Evolutionary conservation across 2,329 filamentous ascomycete genomes (phyloP).

Genomic region (Tolypocladium cylindrosporum): DNA sequence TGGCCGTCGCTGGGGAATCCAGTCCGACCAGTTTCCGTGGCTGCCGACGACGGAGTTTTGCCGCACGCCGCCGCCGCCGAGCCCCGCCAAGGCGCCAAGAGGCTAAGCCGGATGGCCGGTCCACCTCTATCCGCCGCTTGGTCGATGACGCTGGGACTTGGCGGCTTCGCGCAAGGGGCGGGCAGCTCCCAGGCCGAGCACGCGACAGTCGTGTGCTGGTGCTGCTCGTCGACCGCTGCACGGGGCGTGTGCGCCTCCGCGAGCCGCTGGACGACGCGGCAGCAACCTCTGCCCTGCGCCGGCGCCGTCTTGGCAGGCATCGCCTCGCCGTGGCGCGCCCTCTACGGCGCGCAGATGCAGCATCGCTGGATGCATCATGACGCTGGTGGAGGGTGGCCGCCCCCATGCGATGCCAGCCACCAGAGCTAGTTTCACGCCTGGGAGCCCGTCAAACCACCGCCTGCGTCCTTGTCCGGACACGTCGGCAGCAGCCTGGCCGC

Average conservation of each 20-base stretch:
- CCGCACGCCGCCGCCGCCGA: not conserved
- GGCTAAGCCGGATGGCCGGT: not conserved
- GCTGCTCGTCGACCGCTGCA: too few relatives aligned
- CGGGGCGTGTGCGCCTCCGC: too few relatives aligned
- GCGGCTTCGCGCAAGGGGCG: too few relatives aligned
- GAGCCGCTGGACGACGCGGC: too few relatives aligned
- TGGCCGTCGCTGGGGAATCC: too few relatives aligned
- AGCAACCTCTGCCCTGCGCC: not conserved
- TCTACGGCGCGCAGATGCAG: too few relatives aligned
- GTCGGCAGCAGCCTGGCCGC: not conserved
- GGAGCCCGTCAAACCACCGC: not conserved
- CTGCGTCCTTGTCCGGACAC: not conserved
- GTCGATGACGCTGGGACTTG: too few relatives aligned
- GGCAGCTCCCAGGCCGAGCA: too few relatives aligned
- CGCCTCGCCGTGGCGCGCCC: not conserved
- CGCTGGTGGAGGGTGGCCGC: not conserved
- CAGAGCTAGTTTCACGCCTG: not conserved
- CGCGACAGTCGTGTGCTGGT: not conserved
- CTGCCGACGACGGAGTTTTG: not conserved
- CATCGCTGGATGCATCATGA: not conserved
- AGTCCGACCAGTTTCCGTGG: too few relatives aligned
- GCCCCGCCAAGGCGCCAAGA: not conserved
- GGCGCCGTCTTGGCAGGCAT: not conserved
- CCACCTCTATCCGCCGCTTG: not conserved
- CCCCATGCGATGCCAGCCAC: not conserved